Conservation (phyloP, 2,329 filamentous ascomycete species). For the Ceratocystis alfenasii region DNA sequence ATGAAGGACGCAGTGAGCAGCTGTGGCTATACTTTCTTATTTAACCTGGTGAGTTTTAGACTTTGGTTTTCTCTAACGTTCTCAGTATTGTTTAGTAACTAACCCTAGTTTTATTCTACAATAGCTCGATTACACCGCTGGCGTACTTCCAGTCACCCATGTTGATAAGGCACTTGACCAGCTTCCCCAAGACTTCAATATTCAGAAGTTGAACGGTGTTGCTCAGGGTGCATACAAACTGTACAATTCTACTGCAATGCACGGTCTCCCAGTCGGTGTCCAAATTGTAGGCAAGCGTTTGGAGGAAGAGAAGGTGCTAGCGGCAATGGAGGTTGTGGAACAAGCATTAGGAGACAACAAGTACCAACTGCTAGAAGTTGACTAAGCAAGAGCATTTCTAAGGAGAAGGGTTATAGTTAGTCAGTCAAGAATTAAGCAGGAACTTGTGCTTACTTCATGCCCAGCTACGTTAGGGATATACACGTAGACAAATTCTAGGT, state of each 20-base stretch:
- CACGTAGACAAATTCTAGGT: background rate
- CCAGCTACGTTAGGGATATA: background rate
- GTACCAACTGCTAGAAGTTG: conserved; percentile 41
- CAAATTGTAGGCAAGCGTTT: conserved; percentile 70
- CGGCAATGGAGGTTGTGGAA: conserved; percentile 68
- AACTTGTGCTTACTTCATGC: background rate
- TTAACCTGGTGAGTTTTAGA: conserved; percentile 57
- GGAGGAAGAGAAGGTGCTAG: conserved; percentile 79
- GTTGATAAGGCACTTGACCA: conserved; percentile 60
- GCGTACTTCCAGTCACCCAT: conserved; percentile 73
- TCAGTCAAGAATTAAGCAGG: background rate
- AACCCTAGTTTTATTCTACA: background rate
- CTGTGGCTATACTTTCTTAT: conserved; percentile 88
- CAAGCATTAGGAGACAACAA: conserved; percentile 51
- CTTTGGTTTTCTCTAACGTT: background rate
- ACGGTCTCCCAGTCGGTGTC: conserved; percentile 73
- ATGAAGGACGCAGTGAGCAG: conserved; percentile 78
- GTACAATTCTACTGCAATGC: conserved; percentile 74
- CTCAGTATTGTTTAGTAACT: background rate
- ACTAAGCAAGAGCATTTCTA: conserved; percentile 26
- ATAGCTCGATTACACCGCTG: conserved; percentile 72
- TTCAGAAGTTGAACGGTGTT: conserved; percentile 61
- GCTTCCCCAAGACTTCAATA: conserved; percentile 48
- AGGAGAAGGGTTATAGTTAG: conserved; percentile 15
- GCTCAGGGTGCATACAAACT: conserved; percentile 73